These are phyloP conservation scores for Lunularia cruciata DNA, from an alignment of 225 moss, liverwort and hornwort genomes.

Conservation along the genomic window DNA sequence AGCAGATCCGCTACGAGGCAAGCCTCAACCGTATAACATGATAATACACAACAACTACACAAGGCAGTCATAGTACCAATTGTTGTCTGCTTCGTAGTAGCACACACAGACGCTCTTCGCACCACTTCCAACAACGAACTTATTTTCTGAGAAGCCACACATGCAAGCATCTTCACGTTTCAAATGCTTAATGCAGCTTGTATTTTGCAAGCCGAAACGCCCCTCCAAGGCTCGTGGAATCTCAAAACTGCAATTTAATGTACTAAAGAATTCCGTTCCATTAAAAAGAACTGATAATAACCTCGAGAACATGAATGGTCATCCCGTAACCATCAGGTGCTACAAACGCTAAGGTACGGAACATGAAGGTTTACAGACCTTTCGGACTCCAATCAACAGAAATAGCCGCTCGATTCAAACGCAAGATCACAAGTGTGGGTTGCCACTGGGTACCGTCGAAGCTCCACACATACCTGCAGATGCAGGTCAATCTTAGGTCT, in stretches of 20 bases:
- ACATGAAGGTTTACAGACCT: conserved; percentile 46
- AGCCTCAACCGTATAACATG: background rate
- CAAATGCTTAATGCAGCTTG: background rate
- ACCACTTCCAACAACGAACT: conserved; percentile 97
- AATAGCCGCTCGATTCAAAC: conserved; percentile 91
- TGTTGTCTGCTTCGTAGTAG: conserved; percentile 98
- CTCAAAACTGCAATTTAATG: too few species aligned
- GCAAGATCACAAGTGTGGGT: conserved; percentile 92
- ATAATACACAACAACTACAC: background rate
- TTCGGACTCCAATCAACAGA: conserved; percentile 97
- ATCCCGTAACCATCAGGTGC: too few species aligned
- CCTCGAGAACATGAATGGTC: too few species aligned
- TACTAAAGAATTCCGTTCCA: too few species aligned
- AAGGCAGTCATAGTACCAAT: conserved; percentile 52
- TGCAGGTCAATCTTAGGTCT: background rate
- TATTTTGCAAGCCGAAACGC: too few species aligned
- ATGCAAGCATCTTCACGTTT: background rate
- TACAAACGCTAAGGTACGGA: too few species aligned
- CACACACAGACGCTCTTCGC: conserved; percentile 95
- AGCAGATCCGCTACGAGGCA: background rate
- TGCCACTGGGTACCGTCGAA: conserved; percentile 92
- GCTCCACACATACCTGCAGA: conserved; percentile 94
- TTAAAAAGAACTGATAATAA: too few species aligned
- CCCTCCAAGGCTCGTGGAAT: too few species aligned
- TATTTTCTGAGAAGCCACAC: conserved; percentile 60